phyloP scores from a whole-genome alignment of 129 eudicot species.

The Arctium lappa region DNA sequence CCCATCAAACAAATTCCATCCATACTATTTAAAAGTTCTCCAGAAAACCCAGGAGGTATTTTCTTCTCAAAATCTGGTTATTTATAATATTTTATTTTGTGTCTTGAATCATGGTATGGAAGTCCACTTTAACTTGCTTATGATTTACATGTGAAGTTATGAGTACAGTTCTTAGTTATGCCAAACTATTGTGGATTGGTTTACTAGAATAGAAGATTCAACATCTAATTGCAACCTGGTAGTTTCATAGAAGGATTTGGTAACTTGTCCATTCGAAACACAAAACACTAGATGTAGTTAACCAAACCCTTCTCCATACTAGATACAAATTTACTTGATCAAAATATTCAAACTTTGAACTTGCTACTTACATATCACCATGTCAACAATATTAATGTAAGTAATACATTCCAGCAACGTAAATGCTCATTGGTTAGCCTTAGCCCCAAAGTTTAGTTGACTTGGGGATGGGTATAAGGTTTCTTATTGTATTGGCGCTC shows the following conservation, averaged over 20 bases:
- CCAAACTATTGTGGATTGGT: not conserved
- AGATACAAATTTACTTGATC: not conserved
- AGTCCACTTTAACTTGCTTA: not conserved
- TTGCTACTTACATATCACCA: not conserved
- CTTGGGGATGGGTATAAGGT: not conserved
- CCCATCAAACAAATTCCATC: conserved; percentile 78
- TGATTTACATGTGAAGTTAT: not conserved
- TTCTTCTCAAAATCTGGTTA: conserved; percentile 9
- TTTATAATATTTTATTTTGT: not conserved
- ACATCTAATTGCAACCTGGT: conserved; percentile 3
- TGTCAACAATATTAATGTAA: not conserved
- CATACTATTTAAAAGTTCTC: conserved; percentile 72
- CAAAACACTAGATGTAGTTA: not conserved
- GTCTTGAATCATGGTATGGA: not conserved
- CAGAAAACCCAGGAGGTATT: conserved; percentile 75
- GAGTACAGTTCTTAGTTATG: conserved; percentile 6
- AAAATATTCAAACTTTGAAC: not conserved
- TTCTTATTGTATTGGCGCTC: not conserved
- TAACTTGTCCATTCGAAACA: not conserved
- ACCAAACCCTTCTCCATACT: not conserved
- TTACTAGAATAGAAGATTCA: not conserved
- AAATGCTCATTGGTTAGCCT: not conserved
- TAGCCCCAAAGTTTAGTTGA: not conserved
- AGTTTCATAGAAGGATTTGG: not conserved
- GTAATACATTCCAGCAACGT: not conserved